Evolutionary conservation across 2,329 filamentous ascomycete species (phyloP), one percentile per base, ranked within the genome.

Genomic region (Fusarium palustre): DNA sequence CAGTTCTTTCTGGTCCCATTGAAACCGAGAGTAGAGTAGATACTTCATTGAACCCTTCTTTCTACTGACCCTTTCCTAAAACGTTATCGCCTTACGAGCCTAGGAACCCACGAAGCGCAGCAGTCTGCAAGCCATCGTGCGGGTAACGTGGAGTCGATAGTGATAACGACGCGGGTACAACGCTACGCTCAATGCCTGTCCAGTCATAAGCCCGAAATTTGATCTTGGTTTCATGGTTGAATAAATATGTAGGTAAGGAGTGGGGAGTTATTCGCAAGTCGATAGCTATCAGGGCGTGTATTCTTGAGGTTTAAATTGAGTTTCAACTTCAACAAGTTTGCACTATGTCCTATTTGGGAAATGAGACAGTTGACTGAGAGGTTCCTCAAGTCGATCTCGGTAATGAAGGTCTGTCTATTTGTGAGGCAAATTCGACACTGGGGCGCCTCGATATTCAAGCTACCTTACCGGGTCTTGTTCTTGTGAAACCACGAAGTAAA

Each of bases 131-230:
- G 59, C 59, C 72, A 67, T 53, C 56, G 52, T 41, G 71, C 70
- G 72, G 70, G 67, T 53, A 63, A 53, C 57, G 72, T 69, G 70
- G 72, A 69, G 63, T 69, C 50, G 47, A 43, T 34, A 64, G 42
- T 58, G 72, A 74, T 72, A 73, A 47, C 58, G 50, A 55, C 34
- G 49, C 55, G 54, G 62, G 58, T 64, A 57, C 47, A 50, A 69
- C 66, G 66, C 67, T 58, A 70, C 58, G 52, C 28, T 39, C 41
- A 38, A 54, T 49, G 20, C 30, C 47, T 22, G 42, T 45, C 68
- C 65, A 69, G 38, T 69, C 28, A 58, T 49, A 59, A 41, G 53
- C 49, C 56, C 56, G 46, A 53, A 62, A 64, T 48, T 55, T 38
- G 28, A 42, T 53, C 41, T 56, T 69, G 39, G 42, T 41, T 53